Base-by-base conservation (phyloP, 495 filamentous ascomycete species). In the Hypomontagnella submonticulosa region DNA sequence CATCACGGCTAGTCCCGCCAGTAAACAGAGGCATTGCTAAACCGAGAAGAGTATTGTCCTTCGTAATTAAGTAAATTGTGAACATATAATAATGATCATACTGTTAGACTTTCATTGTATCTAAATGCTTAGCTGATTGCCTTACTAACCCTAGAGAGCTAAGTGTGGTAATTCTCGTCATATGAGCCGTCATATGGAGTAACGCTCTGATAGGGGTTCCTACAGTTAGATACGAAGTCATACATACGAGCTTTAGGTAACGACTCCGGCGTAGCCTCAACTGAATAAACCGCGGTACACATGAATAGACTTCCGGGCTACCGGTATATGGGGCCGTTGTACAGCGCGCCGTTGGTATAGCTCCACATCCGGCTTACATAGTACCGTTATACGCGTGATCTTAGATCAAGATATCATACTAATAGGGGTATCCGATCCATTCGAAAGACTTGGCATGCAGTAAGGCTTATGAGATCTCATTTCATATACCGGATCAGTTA, bases 301-400 rank as follows among this genome's bases (percentile, higher is more conserved):
- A 23, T 51, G 11, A 40, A 57, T 43, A 41, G 46, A 18, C 8
- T 20, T 13, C 27, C 44, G 57, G 57, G 32, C 46, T 62, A 52
- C 20, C 64, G 64, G 64, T 37, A 53, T 67, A 62, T 67, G 64
- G 64, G 58, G 64, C 58, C 64, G 57, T 43, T 23, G 33, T 55
- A 18, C 19, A n/a, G 20, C 57, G 49, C 37, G 16, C 32, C 44
- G 47, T 51, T 61, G 43, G 38, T 34, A 44, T 43, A 56, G 57
- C 10, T 43, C 63, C 44, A 51, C 27, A 38, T 36, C 50, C 50
- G 37, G 47, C 36, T 33, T 46, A 16, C 23, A 27, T 27, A 27
- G 23, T 2, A 27, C 19, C 53, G 23, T 18, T 19, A n/a, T 33
- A 44, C 4, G 32, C 36, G 13, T 34, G 49, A 60, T 47, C 32